phyloP scores from a whole-genome alignment of 179 eudicot genomes.

The Beta corolliflora region DNA sequence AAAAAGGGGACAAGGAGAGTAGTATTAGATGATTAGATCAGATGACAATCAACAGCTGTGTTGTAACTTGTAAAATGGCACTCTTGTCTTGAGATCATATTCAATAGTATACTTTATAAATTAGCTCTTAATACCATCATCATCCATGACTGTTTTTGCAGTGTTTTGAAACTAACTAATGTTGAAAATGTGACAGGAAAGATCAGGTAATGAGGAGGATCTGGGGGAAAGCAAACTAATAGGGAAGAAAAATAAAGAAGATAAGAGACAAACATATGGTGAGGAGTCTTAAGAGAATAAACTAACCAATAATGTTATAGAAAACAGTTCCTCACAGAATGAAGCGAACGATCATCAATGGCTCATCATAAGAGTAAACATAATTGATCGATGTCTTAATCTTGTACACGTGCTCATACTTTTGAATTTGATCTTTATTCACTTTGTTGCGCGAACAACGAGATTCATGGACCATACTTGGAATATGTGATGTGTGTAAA shows the following conservation, averaged over 20 bases:
- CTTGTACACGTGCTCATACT: not conserved
- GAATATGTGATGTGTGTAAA: not conserved
- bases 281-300: constrained; percentile 1
- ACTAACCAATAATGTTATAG: not conserved
- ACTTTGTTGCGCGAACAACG: not conserved
- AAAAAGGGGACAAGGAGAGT: no score
- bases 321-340: not conserved
- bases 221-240: constrained; percentile 1
- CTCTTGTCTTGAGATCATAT: no score
- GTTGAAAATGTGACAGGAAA: constrained; percentile 16
- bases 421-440: not conserved
- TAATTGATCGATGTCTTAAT: no score
- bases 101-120: no score
- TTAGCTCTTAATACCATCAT: no score
- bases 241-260: constrained; percentile 6
- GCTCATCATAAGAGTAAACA: not conserved
- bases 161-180: not conserved
- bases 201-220: constrained; percentile 9
- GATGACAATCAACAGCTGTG: no score
- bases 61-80: no score
- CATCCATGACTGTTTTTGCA: no score
- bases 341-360: not conserved
- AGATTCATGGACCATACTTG: not conserved
- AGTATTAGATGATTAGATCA: no score
- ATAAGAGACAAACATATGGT: not conserved